A percentile compares a stretch with the other conserved stretches of the same genome.
Evolutionary conservation across 176 grass and related monocot genomes (phyloP).

Genomic region (Hsuehochloa calcarea): DNA sequence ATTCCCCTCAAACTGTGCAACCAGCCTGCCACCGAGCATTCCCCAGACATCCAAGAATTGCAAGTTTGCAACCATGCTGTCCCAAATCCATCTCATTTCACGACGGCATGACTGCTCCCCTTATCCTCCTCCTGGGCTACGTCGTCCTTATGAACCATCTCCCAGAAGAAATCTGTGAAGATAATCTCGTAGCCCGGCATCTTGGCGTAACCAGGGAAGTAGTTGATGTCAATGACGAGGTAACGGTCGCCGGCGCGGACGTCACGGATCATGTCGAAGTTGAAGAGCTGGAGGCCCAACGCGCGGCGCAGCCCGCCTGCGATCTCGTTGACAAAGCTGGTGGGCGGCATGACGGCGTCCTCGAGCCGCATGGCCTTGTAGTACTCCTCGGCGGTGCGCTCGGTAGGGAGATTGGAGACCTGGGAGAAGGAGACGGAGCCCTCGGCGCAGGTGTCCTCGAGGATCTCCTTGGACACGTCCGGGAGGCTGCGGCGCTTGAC

Average conservation of each 20-base stretch:
- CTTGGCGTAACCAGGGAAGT: conserved; percentile 90
- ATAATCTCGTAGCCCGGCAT: conserved; percentile 79
- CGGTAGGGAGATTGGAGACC: conserved; percentile 69
- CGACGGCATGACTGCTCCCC: conserved; percentile 9
- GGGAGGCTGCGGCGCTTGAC: conserved; percentile 89
- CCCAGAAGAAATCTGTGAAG: conserved; percentile 77
- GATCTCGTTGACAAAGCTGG: conserved; percentile 60
- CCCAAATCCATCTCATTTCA: conserved; percentile 35
- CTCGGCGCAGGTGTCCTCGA: conserved; percentile 46
- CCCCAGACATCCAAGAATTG: conserved; percentile 21
- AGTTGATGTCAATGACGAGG: conserved; percentile 93
- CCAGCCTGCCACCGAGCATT: conserved; percentile 27
- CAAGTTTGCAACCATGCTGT: conserved; percentile 6
- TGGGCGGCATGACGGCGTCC: conserved; percentile 63
- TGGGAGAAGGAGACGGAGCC: conserved; percentile 81
- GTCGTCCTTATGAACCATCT: conserved; percentile 55
- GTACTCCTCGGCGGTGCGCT: conserved; percentile 43
- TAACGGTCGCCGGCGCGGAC: conserved; percentile 62
- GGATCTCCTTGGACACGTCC: conserved; percentile 71
- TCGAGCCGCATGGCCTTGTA: conserved; percentile 56
- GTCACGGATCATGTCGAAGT: conserved; percentile 92
- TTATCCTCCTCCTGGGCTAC: conserved; percentile 14
- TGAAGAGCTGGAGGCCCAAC: conserved; percentile 78
- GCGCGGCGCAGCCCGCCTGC: conserved; percentile 62
- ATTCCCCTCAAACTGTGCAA: conserved; percentile 29